Evolutionary conservation across 257 asterid genomes (phyloP).

Genomic region (Buddleja alternifolia): DNA sequence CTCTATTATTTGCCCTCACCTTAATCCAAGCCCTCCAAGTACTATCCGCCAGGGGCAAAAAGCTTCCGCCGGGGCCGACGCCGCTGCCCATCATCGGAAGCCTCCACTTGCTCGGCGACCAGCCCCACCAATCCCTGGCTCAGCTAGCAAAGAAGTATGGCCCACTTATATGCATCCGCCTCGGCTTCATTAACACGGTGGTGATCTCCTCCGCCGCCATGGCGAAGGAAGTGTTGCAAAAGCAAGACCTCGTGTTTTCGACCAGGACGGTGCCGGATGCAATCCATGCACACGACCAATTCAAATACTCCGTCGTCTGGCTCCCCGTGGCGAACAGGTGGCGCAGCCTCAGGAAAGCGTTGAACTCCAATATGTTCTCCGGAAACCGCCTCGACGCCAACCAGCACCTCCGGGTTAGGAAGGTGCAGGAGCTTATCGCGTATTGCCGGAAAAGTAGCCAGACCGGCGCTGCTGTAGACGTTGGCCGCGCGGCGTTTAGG

Average conservation of each 20-base stretch:
- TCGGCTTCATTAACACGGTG: constrained; percentile 58
- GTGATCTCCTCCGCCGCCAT: constrained; percentile 61
- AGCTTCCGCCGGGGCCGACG: constrained; percentile 72
- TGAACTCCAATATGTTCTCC: constrained; percentile 66
- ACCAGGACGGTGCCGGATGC: constrained; percentile 57
- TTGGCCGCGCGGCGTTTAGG: constrained; percentile 58
- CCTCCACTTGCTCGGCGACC: constrained; percentile 70
- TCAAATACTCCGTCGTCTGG: constrained; percentile 67
- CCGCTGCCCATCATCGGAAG: constrained; percentile 77
- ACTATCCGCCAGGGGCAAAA: constrained; percentile 33
- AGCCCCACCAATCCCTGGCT: constrained; percentile 69
- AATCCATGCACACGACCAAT: constrained; percentile 61
- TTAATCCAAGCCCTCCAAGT: constrained; percentile 36
- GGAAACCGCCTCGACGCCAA: constrained; percentile 64
- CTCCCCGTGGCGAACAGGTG: constrained; percentile 63
- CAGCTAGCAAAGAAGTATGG: constrained; percentile 61
- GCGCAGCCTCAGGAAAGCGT: constrained; percentile 63
- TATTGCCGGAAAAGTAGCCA: constrained; percentile 48
- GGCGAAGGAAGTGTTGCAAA: constrained; percentile 67
- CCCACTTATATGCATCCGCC: constrained; percentile 64
- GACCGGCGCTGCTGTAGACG: constrained; percentile 49
- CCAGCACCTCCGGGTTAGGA: constrained; percentile 51
- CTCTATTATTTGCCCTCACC: constrained; percentile 19
- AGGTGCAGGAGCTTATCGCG: constrained; percentile 63
- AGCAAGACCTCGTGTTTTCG: constrained; percentile 67